These are phyloP conservation scores for Naganishia vishniacii DNA, from an alignment of 768 basidiomycete species.

Conservation along the genomic window DNA sequence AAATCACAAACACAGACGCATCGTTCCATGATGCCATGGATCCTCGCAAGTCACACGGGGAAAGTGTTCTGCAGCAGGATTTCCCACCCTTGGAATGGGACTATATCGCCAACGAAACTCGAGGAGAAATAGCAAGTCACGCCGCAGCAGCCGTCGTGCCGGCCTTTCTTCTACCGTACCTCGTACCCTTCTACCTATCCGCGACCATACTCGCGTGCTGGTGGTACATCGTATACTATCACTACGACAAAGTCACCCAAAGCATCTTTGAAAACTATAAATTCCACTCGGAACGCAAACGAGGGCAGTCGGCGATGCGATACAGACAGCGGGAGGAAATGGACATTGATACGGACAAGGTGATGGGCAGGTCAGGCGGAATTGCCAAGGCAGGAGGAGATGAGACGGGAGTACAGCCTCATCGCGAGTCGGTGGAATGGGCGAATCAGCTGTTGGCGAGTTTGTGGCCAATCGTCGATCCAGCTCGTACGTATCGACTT, in stretches of 20 bases:
- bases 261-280: slow-evolving; percentile 18
- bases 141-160: slow-evolving; percentile 13
- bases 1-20: slow-evolving; percentile 25
- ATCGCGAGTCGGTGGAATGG: slow-evolving; percentile 26
- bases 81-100: slow-evolving; percentile 28
- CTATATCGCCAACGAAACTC: not conserved
- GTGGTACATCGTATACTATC: slow-evolving; percentile 19
- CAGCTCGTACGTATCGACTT: slow-evolving; percentile 9
- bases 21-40: slow-evolving; percentile 20
- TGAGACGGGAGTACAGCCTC: slow-evolving; percentile 19
- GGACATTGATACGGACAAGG: not conserved
- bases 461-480: slow-evolving; percentile 26
- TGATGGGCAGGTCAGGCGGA: not conserved
- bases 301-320: slow-evolving; percentile 8
- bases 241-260: slow-evolving; percentile 13
- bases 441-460: slow-evolving; percentile 19
- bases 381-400: slow-evolving; percentile 13
- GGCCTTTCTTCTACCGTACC: slow-evolving; percentile 13
- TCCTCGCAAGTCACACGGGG: slow-evolving; percentile 13
- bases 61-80: not conserved
- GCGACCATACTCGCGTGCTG: not conserved
- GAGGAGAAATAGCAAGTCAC: slow-evolving; percentile 5
- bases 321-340: not conserved
- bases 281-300: slow-evolving; percentile 22
- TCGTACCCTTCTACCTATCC: slow-evolving; percentile 7